Evolutionary conservation across 1,284 basidiomycete species (phyloP).

Genomic region (Trichosporon sp.): DNA sequence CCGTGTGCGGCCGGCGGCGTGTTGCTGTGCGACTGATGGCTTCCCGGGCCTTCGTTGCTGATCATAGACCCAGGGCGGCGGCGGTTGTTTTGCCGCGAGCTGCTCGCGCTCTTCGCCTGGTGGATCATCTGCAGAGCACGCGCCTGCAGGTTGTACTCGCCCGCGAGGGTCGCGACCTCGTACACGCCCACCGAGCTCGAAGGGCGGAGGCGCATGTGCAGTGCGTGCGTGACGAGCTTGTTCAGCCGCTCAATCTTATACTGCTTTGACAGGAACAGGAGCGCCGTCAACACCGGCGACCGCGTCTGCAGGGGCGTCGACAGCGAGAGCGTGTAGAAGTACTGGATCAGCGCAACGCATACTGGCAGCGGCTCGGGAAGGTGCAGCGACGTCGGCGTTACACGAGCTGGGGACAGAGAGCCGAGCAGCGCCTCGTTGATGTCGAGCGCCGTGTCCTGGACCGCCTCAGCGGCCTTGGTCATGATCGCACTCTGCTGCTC

Average conservation of each 20-base stretch:
- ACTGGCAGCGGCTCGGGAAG: constrained; percentile 88
- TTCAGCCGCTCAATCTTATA: constrained; percentile 78
- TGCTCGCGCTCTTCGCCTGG: constrained; percentile 56
- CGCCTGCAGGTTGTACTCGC: constrained; percentile 82
- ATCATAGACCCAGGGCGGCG: constrained; percentile 28
- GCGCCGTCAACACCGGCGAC: constrained; percentile 81
- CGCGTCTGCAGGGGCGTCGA: constrained; percentile 87
- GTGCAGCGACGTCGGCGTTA: constrained; percentile 68
- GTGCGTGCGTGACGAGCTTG: constrained; percentile 80
- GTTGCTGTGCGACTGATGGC: constrained; percentile 22
- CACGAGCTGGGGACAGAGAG: constrained; percentile 46
- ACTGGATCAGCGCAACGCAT: constrained; percentile 84
- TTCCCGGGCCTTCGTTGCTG: constrained; percentile 21
- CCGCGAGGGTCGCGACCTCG: constrained; percentile 88
- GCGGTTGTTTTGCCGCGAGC: constrained; percentile 11
- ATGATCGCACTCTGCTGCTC: constrained; percentile 62
- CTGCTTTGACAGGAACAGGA: constrained; percentile 79
- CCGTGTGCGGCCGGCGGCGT: constrained; percentile 17
- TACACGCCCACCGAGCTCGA: constrained; percentile 85
- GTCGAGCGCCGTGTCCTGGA: constrained; percentile 40
- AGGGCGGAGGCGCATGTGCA: constrained; percentile 82
- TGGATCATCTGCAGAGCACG: constrained; percentile 76
- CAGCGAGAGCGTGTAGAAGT: constrained; percentile 83
- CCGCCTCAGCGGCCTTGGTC: constrained; percentile 32
- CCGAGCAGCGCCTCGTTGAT: constrained; percentile 49